A percentile compares a stretch with the other conserved stretches of the same genome.
Evolutionary conservation across 2,329 filamentous ascomycete species (phyloP).

Genomic region (Botryotinia globosa): DNA sequence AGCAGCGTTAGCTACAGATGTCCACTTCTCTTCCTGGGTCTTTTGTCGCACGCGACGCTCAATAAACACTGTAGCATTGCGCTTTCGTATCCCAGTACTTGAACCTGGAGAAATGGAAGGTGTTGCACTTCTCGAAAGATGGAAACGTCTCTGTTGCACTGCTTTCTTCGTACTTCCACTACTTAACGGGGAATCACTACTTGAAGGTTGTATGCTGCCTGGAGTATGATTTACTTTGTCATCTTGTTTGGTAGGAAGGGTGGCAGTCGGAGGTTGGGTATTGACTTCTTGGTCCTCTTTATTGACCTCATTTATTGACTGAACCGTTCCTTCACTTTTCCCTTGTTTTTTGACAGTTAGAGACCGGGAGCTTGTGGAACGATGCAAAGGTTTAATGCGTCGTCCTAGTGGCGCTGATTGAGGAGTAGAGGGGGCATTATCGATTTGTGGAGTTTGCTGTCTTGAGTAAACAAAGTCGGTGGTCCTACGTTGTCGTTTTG

Average conservation of each 20-base stretch:
- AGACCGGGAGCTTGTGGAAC: slow-evolving; percentile 22
- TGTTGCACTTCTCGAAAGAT: slow-evolving; percentile 50
- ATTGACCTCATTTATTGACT: not conserved
- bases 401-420: slow-evolving; percentile 22
- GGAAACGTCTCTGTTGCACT: slow-evolving; percentile 50
- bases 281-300: not conserved
- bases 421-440: slow-evolving; percentile 11
- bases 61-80: slow-evolving; percentile 51
- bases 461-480: slow-evolving; percentile 35
- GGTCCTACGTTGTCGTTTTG: slow-evolving; percentile 31
- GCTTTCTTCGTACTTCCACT: not conserved
- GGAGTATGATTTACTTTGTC: not conserved
- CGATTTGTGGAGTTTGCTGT: slow-evolving; percentile 25
- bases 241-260: not conserved
- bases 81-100: slow-evolving; percentile 24
- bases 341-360: slow-evolving; percentile 3
- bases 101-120: not conserved
- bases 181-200: not conserved
- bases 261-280: not conserved
- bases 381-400: slow-evolving; percentile 28
- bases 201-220: not conserved
- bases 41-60: slow-evolving; percentile 47
- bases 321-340: not conserved
- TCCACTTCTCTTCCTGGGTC: slow-evolving; percentile 8
- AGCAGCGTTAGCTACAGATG: slow-evolving; percentile 2